phyloP scores from a whole-genome alignment of 176 grass and related monocot species.

The Carex parvula region DNA sequence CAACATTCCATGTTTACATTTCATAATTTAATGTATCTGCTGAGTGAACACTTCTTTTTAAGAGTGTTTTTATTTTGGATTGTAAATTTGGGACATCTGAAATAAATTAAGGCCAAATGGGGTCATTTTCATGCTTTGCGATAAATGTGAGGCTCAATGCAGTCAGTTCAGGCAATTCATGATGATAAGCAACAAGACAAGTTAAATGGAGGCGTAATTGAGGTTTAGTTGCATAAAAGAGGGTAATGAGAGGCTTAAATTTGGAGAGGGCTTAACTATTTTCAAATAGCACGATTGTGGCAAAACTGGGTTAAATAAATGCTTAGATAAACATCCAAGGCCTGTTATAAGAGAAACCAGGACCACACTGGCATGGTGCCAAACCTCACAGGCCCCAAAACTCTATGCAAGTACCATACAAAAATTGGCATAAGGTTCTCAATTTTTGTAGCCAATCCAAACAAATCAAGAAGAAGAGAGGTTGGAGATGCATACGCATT shows the following conservation, averaged over 20 bases:
- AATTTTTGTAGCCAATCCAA: slow-evolving; percentile 3
- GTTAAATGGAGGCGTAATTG: not conserved
- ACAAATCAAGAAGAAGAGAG: not conserved
- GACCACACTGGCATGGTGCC: not conserved
- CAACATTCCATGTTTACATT: not conserved
- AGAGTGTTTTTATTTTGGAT: not conserved
- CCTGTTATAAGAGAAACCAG: not conserved
- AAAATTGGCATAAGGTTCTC: not conserved
- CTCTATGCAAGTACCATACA: not conserved
- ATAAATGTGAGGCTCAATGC: not conserved
- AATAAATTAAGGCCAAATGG: not conserved
- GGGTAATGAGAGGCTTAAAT: not conserved
- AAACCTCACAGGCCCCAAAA: not conserved
- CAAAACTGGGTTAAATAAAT: not conserved
- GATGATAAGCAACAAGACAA: not conserved
- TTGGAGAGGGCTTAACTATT: not conserved
- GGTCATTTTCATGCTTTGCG: not conserved
- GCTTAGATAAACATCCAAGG: not conserved
- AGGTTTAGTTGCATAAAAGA: slow-evolving; percentile 2
- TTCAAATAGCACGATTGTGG: not conserved
- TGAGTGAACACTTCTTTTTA: not conserved
- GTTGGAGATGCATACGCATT: slow-evolving; percentile 44
- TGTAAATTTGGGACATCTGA: not conserved
- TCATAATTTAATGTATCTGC: not conserved
- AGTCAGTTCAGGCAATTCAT: not conserved